Conservation (phyloP, 352 stramenopile species). For the Phytophthora sansomeana region DNA sequence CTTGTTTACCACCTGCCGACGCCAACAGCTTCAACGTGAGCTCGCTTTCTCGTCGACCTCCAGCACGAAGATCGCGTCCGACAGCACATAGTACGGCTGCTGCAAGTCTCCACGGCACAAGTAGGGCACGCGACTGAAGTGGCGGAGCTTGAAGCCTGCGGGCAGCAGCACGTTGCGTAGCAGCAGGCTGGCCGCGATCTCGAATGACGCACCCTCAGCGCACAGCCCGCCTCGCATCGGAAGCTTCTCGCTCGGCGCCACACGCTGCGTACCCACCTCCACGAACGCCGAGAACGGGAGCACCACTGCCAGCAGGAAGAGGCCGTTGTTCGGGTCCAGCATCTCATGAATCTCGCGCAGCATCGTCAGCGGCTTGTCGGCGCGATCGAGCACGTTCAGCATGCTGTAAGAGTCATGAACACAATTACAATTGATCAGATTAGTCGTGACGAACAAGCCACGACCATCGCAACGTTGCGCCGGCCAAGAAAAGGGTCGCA, state of each 20-base stretch:
- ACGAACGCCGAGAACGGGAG: constrained; percentile 86
- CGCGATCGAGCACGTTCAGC: constrained; percentile 85
- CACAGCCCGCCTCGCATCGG: constrained; percentile 76
- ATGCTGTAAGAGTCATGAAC: constrained; percentile 48
- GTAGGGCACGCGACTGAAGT: constrained; percentile 87
- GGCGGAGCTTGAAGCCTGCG: constrained; percentile 78
- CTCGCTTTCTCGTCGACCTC: constrained; percentile 50
- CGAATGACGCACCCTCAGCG: constrained; percentile 68
- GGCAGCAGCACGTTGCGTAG: constrained; percentile 73
- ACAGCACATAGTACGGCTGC: constrained; percentile 86
- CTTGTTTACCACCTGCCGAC: background rate
- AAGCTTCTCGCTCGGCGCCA: constrained; percentile 67
- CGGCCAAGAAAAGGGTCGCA: constrained; percentile 30
- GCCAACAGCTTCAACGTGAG: constrained; percentile 23
- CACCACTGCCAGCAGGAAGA: constrained; percentile 84
- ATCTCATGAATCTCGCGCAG: constrained; percentile 77
- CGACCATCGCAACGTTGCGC: constrained; percentile 29
- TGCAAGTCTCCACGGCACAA: constrained; percentile 80
- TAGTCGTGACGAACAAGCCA: constrained; percentile 36
- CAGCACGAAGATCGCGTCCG: constrained; percentile 87
- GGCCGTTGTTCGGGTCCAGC: constrained; percentile 71
- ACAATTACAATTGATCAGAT: constrained; percentile 20
- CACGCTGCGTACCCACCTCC: constrained; percentile 73
- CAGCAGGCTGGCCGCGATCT: constrained; percentile 65
- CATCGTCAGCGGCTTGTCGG: constrained; percentile 84